Evolutionary conservation across 1,139 yeast genomes (phyloP).

Genomic region (Yamadazyma dushanensis): DNA sequence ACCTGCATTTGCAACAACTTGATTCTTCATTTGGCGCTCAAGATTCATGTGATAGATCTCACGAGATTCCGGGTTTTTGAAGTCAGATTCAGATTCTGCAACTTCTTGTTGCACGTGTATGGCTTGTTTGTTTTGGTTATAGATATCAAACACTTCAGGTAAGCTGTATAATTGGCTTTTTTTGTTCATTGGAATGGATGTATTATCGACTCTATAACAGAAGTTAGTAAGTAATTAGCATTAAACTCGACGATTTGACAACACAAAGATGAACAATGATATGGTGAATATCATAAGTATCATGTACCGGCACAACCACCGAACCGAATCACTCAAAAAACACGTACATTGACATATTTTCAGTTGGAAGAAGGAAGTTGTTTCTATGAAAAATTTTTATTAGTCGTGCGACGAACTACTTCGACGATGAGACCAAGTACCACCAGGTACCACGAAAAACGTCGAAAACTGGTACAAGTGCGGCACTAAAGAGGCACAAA

Average conservation of each 20-base stretch:
- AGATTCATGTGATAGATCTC: slow-evolving; percentile 3
- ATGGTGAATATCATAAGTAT: no score
- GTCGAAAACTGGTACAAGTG: no score
- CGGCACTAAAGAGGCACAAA: no score
- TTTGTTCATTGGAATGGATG: slow-evolving; percentile 37
- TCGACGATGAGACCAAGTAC: slow-evolving; percentile 5
- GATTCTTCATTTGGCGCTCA: background rate
- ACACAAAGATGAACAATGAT: no score
- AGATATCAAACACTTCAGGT: slow-evolving; percentile 55
- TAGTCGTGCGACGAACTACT: slow-evolving; percentile 3
- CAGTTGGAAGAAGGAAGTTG: slow-evolving; percentile 1
- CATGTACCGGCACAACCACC: no score
- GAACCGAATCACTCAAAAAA: background rate
- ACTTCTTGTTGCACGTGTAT: background rate
- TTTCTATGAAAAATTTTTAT: slow-evolving; percentile 5
- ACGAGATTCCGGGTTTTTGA: slow-evolving; percentile 1
- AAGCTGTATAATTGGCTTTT: slow-evolving; percentile 45
- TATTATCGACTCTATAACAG: slow-evolving; percentile 3
- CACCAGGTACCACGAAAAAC: no score
- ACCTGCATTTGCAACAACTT: background rate
- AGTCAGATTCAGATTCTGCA: background rate
- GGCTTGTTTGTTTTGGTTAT: slow-evolving; percentile 41
- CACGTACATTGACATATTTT: slow-evolving; percentile 5
- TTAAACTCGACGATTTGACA: no score
- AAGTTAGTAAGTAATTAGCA: slow-evolving; percentile 1